Evolutionary conservation across 176 grass and related monocot species (phyloP).

Genomic region (Hyparrhenia diplandra): DNA sequence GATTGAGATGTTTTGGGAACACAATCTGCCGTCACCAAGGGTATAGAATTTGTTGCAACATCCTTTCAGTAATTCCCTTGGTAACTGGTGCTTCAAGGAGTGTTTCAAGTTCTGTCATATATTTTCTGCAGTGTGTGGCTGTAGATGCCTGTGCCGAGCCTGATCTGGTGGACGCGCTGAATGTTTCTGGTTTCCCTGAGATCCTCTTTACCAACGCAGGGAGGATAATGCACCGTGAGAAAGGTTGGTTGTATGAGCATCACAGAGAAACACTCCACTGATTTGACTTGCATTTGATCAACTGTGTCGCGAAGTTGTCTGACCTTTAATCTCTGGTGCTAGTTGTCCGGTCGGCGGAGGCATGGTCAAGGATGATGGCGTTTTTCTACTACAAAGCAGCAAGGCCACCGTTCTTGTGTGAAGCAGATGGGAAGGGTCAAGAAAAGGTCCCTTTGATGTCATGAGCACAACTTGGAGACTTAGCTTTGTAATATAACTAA

Average conservation of each 20-base stretch:
- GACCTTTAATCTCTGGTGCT: neutral
- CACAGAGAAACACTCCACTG: no score
- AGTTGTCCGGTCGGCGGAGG: conserved; percentile 67
- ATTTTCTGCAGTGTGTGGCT: conserved; percentile 61
- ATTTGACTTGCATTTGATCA: neutral
- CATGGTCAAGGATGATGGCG: conserved; percentile 75
- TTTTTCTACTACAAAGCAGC: conserved; percentile 92
- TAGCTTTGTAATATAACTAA: neutral
- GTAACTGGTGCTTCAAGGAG: neutral
- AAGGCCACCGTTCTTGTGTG: conserved; percentile 67
- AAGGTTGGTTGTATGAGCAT: conserved; percentile 42
- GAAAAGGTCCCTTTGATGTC: conserved; percentile 76
- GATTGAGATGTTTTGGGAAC: conserved; percentile 76
- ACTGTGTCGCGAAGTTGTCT: neutral
- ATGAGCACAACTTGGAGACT: conserved; percentile 25
- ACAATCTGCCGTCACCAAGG: conserved; percentile 75
- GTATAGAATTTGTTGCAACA: conserved; percentile 27
- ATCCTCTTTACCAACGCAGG: conserved; percentile 85
- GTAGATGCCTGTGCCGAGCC: conserved; percentile 76
- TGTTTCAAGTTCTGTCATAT: neutral
- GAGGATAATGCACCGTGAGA: conserved; percentile 85
- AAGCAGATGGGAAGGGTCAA: conserved; percentile 51
- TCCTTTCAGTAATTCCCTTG: neutral
- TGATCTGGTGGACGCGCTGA: conserved; percentile 53
- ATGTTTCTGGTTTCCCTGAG: conserved; percentile 75